Evolutionary conservation across 352 stramenopile species (phyloP), one percentile per base, ranked within the genome.

Genomic region (Globisporangium ultimum): DNA sequence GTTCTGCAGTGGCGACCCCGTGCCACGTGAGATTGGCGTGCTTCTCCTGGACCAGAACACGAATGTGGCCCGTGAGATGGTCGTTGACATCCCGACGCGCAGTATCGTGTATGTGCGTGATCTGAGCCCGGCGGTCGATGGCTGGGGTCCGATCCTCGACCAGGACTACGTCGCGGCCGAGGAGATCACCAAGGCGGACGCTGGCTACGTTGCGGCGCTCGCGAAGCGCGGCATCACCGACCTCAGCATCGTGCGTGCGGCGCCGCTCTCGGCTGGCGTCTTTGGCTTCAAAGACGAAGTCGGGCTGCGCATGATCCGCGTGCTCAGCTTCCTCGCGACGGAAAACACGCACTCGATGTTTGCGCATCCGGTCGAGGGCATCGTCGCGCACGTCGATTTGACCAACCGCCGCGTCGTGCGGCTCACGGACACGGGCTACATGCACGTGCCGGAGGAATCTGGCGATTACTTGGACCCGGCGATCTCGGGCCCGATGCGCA

Each of bases 341-440:
- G 65, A 78, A n/a, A 64, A 61, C 55, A 69, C 68, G n/a, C 72
- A 76, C 58, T 73, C 72, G 47, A 81, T 81, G 70, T 81, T 71
- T 49, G 72, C 67, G 24, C 72, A 79, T 49, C 72, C 72, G 28
- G 74, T 79, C 24, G 72, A 81, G 14, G 72, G 70, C 13, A 53
- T 81, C n/a, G 70, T 81, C 43, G 70, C 62, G 2, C 72, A 81
- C 60, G 72, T 79, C 2, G 72, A 79, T 42, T 60, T 81, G 28
- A 78, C 65, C 18, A 76, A 70, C 50, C 72, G 68, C 46, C 66
- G 68, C 17, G 67, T 79, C 48, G 54, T 73, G 17, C 70, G 72
- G n/a, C 67, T 79, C 12, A 48, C 68, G 1, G 72, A 79, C 54
- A 79, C 70, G 14, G 67, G 67, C n/a, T 81, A 77, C 62, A 70